Conservation (phyloP, 768 basidiomycete species). For the Lentinula aciculospora region DNA sequence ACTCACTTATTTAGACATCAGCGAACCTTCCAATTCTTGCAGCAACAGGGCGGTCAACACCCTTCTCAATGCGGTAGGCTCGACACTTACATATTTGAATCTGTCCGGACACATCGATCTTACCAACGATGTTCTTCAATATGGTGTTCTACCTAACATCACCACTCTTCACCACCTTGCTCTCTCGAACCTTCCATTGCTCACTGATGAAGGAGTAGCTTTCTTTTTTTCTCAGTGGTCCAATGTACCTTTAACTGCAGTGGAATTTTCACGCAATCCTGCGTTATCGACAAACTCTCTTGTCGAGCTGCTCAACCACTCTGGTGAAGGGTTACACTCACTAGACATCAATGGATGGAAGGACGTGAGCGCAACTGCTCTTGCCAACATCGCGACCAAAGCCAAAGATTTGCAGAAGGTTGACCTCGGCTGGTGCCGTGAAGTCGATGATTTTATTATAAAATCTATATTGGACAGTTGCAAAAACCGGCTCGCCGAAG, state of each 20-base stretch:
- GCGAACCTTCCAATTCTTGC: conserved; percentile 50
- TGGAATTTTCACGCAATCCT: conserved; percentile 65
- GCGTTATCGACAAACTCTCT: conserved; percentile 50
- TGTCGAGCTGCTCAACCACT: conserved; percentile 59
- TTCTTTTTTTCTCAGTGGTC: conserved; percentile 61
- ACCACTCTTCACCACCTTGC: conserved; percentile 43
- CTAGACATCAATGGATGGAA: conserved; percentile 81
- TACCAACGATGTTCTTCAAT: conserved; percentile 51
- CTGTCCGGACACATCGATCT: conserved; percentile 67
- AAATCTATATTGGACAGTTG: conserved; percentile 58
- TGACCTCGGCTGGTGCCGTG: conserved; percentile 84
- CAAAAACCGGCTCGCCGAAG: conserved; percentile 27
- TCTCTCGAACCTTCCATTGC: conserved; percentile 48
- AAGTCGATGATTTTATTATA: conserved; percentile 77
- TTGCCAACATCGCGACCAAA: conserved; percentile 27
- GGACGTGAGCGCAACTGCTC: conserved; percentile 42
- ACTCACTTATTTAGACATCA: conserved; percentile 64
- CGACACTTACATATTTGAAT: conserved; percentile 52
- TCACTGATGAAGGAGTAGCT: conserved; percentile 69
- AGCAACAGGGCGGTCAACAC: conserved; percentile 49
- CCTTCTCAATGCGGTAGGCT: conserved; percentile 52
- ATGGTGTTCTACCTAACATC: conserved; percentile 52
- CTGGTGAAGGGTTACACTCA: conserved; percentile 46
- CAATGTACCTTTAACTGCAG: conserved; percentile 40
- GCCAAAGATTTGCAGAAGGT: conserved; percentile 43